Evolutionary conservation across 345 rosid genomes (phyloP).

Genomic region (Gossypium herbaceum): DNA sequence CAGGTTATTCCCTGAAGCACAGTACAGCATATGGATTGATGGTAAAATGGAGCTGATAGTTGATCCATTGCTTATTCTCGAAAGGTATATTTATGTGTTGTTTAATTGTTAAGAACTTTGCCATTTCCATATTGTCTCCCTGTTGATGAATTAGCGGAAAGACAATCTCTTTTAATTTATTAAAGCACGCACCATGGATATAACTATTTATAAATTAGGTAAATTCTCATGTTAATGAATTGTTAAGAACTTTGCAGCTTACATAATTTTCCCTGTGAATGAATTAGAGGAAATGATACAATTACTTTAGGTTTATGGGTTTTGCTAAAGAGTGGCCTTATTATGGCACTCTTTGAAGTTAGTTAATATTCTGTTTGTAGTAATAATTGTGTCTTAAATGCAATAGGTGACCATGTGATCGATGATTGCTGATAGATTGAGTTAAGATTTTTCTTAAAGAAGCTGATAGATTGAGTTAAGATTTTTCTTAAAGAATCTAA

Average conservation of each 20-base stretch:
- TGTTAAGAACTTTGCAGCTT: background rate
- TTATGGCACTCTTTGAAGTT: background rate
- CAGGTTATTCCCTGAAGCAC: constrained; percentile 89
- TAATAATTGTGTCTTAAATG: background rate
- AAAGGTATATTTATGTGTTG: constrained; percentile 48
- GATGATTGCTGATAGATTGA: background rate
- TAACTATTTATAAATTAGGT: constrained; percentile 32
- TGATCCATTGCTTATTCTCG: constrained; percentile 81
- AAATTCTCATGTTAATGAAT: constrained; percentile 2
- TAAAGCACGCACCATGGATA: background rate
- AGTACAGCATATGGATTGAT: constrained; percentile 98
- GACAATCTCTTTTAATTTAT: background rate
- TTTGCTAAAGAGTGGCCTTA: background rate
- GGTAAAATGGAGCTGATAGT: constrained; percentile 97
- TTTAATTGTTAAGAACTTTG: background rate
- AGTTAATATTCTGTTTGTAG: background rate
- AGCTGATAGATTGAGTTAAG: background rate
- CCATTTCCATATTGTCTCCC: background rate
- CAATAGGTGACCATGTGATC: background rate
- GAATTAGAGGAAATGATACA: background rate
- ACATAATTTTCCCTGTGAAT: background rate
- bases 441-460: background rate
- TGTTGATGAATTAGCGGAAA: background rate
- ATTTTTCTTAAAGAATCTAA: background rate
- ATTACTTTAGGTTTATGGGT: background rate